Evolutionary conservation across 805 yeast genomes (phyloP).

Genomic region (Ogataea salicorniae): DNA sequence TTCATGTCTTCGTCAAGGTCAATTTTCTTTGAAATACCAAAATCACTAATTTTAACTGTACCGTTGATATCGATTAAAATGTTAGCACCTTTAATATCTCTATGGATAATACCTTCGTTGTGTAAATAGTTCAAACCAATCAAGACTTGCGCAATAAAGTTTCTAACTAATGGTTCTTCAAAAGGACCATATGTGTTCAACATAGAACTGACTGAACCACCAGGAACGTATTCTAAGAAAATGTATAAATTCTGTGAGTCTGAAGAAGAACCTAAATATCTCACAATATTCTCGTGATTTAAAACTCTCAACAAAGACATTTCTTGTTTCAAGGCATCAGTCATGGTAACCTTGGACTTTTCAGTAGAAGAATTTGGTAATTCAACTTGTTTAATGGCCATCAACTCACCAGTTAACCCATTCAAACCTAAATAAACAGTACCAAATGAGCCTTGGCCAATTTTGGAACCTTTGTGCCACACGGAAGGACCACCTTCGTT

Average conservation of each 20-base stretch:
- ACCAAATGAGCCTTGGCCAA: conserved; percentile 95
- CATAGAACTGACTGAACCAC: conserved; percentile 49
- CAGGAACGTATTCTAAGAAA: conserved; percentile 51
- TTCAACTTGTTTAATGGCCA: conserved; percentile 96
- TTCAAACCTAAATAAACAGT: conserved; percentile 90
- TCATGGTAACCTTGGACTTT: conserved; percentile 40
- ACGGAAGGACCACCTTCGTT: conserved; percentile 55
- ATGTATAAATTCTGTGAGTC: conserved; percentile 72
- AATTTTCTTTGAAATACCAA: conserved; percentile 60
- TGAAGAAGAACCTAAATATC: conserved; percentile 82
- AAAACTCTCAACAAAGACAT: conserved; percentile 71
- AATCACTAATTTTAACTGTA: conserved; percentile 59
- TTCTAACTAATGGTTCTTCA: conserved; percentile 54
- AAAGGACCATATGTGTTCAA: conserved; percentile 54
- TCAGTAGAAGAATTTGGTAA: conserved; percentile 40
- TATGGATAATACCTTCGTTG: conserved; percentile 51
- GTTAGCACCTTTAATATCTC: conserved; percentile 65
- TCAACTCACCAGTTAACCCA: conserved; percentile 85
- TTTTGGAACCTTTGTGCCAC: conserved; percentile 90
- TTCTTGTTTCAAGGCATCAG: conserved; percentile 79
- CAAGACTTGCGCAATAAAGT: conserved; percentile 49
- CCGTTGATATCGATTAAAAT: conserved; percentile 55
- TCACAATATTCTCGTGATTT: conserved; percentile 88
- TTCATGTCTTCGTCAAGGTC: conserved; percentile 10
- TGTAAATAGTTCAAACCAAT: conserved; percentile 54